phyloP scores from a whole-genome alignment of 441 rosid species.

The Flueggea neowawraea region DNA sequence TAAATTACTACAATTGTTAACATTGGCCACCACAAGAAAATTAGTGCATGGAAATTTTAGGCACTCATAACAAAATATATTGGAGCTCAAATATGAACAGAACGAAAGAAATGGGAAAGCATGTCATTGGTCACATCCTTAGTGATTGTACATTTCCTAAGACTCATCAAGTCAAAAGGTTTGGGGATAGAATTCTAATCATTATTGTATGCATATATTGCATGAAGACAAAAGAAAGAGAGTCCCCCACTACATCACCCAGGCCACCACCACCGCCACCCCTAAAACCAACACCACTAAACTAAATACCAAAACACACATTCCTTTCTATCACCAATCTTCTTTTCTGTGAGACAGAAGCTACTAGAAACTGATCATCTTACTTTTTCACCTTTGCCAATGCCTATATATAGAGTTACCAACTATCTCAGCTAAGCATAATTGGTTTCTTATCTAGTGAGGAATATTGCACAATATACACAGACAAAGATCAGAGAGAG shows the following conservation, averaged over 20 bases:
- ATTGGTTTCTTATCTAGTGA: neutral
- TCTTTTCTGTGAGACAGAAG: constrained; percentile 9
- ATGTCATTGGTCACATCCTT: constrained; percentile 3
- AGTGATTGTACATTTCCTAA: neutral
- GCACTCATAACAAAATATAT: constrained; percentile 2
- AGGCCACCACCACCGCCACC: constrained; percentile 20
- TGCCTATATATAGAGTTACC: constrained; percentile 30
- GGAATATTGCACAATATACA: neutral
- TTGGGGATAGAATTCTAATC: constrained; percentile 2
- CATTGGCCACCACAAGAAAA: neutral
- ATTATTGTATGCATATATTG: constrained; percentile 1
- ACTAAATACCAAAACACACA: constrained; percentile 10
- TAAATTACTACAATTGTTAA: constrained; percentile 5
- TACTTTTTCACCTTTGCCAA: neutral
- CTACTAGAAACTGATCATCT: constrained; percentile 22
- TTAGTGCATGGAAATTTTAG: neutral
- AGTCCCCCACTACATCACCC: constrained; percentile 4
- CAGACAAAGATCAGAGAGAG: neutral
- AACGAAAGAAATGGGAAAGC: constrained; percentile 7
- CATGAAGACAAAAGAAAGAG: constrained; percentile 13
- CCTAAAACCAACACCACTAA: constrained; percentile 1
- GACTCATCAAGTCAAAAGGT: constrained; percentile 24
- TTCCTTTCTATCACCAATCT: constrained; percentile 3
- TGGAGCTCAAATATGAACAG: constrained; percentile 16
- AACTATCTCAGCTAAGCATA: constrained; percentile 1